Percentiles rank a stretch among this genome's conserved stretches.
phyloP scores from a whole-genome alignment of 2,329 filamentous ascomycete genomes.

The Fusarium sp. region DNA sequence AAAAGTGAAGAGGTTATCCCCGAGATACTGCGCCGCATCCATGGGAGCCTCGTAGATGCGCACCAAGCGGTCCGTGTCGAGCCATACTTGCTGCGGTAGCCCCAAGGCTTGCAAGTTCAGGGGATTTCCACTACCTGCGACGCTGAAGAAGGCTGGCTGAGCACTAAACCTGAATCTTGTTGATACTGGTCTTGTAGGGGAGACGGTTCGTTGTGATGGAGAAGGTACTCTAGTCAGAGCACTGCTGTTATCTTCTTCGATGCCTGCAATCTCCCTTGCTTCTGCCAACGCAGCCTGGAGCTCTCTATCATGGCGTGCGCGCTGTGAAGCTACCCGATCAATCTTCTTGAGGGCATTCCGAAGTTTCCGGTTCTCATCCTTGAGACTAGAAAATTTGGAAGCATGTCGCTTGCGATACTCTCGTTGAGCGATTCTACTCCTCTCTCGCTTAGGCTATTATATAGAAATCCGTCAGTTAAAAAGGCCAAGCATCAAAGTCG shows the following conservation, averaged over 20 bases:
- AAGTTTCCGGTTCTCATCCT: constrained; percentile 40
- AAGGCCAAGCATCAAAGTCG: neutral
- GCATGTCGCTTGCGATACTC: constrained; percentile 43
- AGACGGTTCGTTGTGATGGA: neutral
- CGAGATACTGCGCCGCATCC: constrained; percentile 36
- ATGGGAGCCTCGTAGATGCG: constrained; percentile 38
- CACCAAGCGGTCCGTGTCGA: constrained; percentile 34
- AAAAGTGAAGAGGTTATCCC: constrained; percentile 36
- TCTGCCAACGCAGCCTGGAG: constrained; percentile 30
- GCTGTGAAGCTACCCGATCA: constrained; percentile 23
- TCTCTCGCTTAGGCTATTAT: constrained; percentile 38
- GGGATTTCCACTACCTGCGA: neutral
- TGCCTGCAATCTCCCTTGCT: constrained; percentile 17
- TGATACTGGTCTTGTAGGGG: neutral
- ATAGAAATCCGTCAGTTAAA: neutral
- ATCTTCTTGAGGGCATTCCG: constrained; percentile 36
- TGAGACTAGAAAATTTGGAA: constrained; percentile 38
- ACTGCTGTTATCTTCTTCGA: constrained; percentile 5
- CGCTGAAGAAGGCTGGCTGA: neutral
- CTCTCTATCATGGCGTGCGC: constrained; percentile 16
- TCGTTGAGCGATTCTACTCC: constrained; percentile 40
- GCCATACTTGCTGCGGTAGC: constrained; percentile 29
- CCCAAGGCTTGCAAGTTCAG: neutral
- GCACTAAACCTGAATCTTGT: neutral
- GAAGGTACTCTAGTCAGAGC: neutral